phyloP scores from a whole-genome alignment of 257 asterid genomes.

The Ligustrum vulgare region DNA sequence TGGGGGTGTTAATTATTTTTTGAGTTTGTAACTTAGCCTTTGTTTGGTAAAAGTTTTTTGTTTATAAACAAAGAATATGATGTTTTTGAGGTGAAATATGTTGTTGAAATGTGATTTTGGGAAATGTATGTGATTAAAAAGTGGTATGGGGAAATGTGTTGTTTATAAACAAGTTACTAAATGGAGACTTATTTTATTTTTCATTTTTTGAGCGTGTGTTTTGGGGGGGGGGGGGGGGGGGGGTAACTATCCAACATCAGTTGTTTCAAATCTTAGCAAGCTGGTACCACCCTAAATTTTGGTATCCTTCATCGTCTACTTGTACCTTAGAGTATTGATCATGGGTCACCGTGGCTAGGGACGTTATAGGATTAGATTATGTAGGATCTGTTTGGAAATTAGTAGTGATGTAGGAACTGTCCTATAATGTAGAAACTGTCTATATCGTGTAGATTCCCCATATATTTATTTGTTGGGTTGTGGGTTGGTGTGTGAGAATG shows the following conservation, averaged over 20 bases:
- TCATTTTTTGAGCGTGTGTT: too few species aligned
- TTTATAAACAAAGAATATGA: too few species aligned
- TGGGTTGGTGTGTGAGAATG: not conserved
- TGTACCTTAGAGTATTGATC: not conserved
- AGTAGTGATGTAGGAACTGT: not conserved
- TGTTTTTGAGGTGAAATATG: too few species aligned
- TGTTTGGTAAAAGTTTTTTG: too few species aligned
- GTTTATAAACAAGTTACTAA: too few species aligned
- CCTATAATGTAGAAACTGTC: not conserved
- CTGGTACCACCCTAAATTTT: not conserved
- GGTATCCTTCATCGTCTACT: not conserved
- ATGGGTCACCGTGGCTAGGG: not conserved
- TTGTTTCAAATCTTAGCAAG: slow-evolving; percentile 3
- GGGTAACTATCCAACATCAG: slow-evolving; percentile 6
- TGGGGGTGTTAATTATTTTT: not conserved
- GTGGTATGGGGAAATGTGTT: too few species aligned
- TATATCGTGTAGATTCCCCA: not conserved
- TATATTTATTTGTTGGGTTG: not conserved
- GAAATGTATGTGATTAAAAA: too few species aligned
- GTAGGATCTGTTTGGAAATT: not conserved
- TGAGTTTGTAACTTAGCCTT: not conserved
- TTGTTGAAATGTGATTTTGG: too few species aligned
- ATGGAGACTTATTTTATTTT: not conserved
- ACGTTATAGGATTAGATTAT: not conserved
- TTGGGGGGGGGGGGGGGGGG: not conserved